These are phyloP conservation scores for Pleurotus pulmonarius DNA, from an alignment of 768 basidiomycete genomes.

Conservation along the genomic window DNA sequence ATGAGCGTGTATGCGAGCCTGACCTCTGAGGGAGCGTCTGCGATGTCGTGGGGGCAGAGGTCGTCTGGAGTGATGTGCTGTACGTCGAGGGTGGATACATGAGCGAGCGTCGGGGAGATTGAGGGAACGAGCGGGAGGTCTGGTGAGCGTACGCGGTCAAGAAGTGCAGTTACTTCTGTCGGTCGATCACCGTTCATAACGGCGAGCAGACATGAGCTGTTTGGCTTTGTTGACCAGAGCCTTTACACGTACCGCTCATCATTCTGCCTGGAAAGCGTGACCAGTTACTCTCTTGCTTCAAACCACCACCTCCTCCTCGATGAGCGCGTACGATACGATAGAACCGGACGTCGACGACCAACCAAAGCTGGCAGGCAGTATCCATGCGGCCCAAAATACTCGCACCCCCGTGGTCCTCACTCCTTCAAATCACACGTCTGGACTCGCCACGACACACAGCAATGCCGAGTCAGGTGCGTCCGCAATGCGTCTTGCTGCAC, in stretches of 20 bases:
- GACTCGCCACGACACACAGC: conserved; percentile 49
- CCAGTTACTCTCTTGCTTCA: neutral
- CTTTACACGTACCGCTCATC: neutral
- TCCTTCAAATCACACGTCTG: conserved; percentile 39
- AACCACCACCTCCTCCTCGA: neutral
- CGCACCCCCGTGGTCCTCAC: conserved; percentile 52
- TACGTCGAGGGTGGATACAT: conserved; percentile 16
- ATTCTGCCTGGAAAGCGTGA: neutral
- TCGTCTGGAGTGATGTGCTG: conserved; percentile 18
- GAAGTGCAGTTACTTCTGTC: conserved; percentile 9
- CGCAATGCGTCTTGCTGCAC: neutral
- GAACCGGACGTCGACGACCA: conserved; percentile 72
- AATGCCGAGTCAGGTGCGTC: conserved; percentile 77
- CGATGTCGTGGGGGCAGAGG: conserved; percentile 15
- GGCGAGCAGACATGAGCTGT: conserved; percentile 11
- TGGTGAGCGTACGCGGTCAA: conserved; percentile 6
- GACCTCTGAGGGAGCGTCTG: conserved; percentile 14
- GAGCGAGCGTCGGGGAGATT: conserved; percentile 14
- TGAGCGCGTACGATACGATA: conserved; percentile 53
- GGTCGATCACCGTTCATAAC: conserved; percentile 9
- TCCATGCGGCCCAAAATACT: conserved; percentile 23
- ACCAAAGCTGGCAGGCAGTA: conserved; percentile 25
- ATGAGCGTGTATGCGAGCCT: conserved; percentile 25
- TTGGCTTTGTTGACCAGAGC: conserved; percentile 11
- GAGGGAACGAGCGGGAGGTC: conserved; percentile 9